Conservation (phyloP, 768 basidiomycete species). For the Cantharellus cinnabarinus region DNA sequence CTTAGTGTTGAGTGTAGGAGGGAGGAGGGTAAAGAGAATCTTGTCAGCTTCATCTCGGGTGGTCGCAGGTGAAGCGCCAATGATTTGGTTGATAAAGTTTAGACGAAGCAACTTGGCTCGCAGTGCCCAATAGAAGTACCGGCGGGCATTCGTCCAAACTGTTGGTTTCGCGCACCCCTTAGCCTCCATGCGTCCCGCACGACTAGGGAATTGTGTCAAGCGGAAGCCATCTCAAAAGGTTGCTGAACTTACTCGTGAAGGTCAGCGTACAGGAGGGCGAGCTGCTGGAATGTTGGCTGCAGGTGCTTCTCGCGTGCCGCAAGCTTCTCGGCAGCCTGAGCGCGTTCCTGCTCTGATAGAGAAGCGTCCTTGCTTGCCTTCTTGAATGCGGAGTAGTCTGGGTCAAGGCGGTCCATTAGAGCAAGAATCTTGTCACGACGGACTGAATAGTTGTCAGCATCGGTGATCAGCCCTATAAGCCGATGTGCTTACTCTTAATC, state of each 20-base stretch:
- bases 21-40: conserved; percentile 41
- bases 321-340: conserved; percentile 45
- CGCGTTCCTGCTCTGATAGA: conserved; percentile 55
- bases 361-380: conserved; percentile 53
- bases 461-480: too few species aligned
- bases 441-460: conserved; percentile 21
- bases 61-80: conserved; percentile 51
- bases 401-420: conserved; percentile 87
- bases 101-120: conserved; percentile 64
- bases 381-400: conserved; percentile 63
- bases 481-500: conserved; percentile 39
- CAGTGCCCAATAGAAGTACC: conserved; percentile 86
- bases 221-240: not conserved
- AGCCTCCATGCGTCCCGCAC: conserved; percentile 89
- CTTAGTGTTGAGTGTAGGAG: conserved; percentile 26
- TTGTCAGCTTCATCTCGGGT: conserved; percentile 43
- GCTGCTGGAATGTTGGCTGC: conserved; percentile 80
- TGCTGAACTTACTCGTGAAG: conserved; percentile 60
- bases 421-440: conserved; percentile 78
- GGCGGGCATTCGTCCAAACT: conserved; percentile 74
- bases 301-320: conserved; percentile 58
- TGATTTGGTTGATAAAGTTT: conserved; percentile 37
- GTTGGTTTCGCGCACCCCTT: conserved; percentile 81
- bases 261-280: conserved; percentile 87
- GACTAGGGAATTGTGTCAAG: conserved; percentile 27